These are phyloP conservation scores for Massariosphaeria phaeospora DNA, from an alignment of 495 filamentous ascomycete genomes.

Conservation along the genomic window DNA sequence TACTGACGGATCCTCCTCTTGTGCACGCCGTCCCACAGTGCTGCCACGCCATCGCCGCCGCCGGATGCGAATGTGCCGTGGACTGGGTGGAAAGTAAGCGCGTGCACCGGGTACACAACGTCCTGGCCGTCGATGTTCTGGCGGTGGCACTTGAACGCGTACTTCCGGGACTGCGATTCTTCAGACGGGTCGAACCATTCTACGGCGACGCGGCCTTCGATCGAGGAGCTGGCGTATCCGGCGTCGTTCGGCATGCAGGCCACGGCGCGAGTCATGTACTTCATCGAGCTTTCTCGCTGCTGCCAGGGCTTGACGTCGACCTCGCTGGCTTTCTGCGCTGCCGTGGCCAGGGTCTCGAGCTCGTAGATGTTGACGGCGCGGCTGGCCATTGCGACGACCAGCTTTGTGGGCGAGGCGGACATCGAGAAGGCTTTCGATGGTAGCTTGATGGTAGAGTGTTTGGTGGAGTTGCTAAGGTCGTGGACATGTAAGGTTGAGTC, in stretches of 20 bases:
- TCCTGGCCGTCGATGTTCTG: conserved; percentile 65
- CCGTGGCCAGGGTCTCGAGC: conserved; percentile 57
- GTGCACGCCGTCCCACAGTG: conserved; percentile 87
- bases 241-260: conserved; percentile 95
- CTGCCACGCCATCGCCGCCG: conserved; percentile 91
- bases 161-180: conserved; percentile 83
- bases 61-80: conserved; percentile 90
- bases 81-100: conserved; percentile 84
- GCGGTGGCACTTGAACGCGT: conserved; percentile 97
- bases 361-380: conserved; percentile 91
- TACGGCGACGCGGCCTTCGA: conserved; percentile 91
- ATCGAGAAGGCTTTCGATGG: conserved; percentile 84
- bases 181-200: conserved; percentile 92
- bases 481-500: conserved; percentile 85
- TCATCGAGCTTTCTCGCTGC: conserved; percentile 80
- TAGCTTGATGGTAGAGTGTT: conserved; percentile 55
- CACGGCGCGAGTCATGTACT: conserved; percentile 90
- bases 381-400: conserved; percentile 94
- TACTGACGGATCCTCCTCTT: conserved; percentile 90
- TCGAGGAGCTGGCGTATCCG: conserved; percentile 81
- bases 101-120: conserved; percentile 92
- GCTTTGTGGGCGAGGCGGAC: conserved; percentile 70
- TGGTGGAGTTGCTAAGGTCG: conserved; percentile 47
- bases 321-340: conserved; percentile 47
- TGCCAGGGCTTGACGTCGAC: conserved; percentile 76